Conservation (phyloP, 768 basidiomycete species). For the Collybiopsis luxurians region DNA sequence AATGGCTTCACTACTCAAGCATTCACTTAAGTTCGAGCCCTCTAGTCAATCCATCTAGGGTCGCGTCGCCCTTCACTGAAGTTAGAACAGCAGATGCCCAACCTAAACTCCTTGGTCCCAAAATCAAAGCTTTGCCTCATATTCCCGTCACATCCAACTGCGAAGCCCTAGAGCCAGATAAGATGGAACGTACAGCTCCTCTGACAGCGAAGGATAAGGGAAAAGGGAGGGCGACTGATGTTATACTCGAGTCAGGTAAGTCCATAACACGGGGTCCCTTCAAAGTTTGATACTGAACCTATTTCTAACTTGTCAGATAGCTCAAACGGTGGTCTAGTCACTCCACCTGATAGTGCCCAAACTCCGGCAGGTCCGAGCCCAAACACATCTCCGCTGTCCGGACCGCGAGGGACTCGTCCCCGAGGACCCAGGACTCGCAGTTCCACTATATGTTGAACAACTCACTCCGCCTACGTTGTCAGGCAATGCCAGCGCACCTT, state of each 20-base stretch:
- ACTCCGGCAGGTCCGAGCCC: not conserved
- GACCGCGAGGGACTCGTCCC: not conserved
- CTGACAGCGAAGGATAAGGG: not conserved
- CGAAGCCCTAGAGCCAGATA: not conserved
- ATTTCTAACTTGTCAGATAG: not conserved
- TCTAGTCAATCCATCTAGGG: no score
- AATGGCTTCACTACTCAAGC: not conserved
- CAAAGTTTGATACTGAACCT: not conserved
- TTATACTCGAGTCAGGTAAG: not conserved
- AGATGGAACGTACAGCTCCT: not conserved
- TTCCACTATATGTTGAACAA: slow-evolving; percentile 1
- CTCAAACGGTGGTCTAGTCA: not conserved
- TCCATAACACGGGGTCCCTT: not conserved
- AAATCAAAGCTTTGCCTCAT: slow-evolving; percentile 5
- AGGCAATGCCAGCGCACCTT: no score
- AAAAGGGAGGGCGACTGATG: not conserved
- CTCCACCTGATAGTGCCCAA: slow-evolving; percentile 1
- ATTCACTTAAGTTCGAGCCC: no score
- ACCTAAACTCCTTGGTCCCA: not conserved
- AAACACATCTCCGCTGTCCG: not conserved
- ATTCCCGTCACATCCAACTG: not conserved
- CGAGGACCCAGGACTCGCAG: slow-evolving; percentile 2
- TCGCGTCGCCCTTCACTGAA: no score
- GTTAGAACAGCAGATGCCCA: not conserved
- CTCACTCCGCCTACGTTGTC: no score